Conservation (phyloP, 345 rosid species). For the Conringia planisiliqua region DNA sequence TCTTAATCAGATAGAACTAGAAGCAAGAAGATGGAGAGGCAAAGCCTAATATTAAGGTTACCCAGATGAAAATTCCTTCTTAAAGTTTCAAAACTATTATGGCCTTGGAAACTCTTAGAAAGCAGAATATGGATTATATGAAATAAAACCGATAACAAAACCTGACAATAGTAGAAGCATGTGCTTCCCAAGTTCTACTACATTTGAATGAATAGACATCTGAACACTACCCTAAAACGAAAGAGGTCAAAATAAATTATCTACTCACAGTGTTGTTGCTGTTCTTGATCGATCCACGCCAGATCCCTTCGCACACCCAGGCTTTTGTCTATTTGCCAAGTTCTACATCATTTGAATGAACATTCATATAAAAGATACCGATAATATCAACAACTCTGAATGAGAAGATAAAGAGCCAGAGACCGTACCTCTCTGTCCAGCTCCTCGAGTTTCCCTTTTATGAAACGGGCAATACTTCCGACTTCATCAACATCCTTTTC, state of each 20-base stretch:
- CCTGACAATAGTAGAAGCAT: not conserved
- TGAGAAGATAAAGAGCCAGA: slow-evolving; percentile 2
- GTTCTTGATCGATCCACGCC: slow-evolving; percentile 85
- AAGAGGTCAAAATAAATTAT: not conserved
- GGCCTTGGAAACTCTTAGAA: too few relatives aligned
- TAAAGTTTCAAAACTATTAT: too few relatives aligned
- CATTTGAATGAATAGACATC: not conserved
- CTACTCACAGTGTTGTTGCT: slow-evolving; percentile 69
- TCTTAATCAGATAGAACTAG: too few relatives aligned
- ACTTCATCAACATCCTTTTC: slow-evolving; percentile 93
- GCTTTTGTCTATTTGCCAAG: slow-evolving; percentile 76
- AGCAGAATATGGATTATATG: not conserved
- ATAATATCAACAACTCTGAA: not conserved
- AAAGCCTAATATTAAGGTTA: too few relatives aligned
- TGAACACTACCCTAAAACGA: not conserved
- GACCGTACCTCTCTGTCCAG: slow-evolving; percentile 64
- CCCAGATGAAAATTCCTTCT: too few relatives aligned
- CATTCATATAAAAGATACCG: not conserved
- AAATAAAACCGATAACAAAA: too few relatives aligned
- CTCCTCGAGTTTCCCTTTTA: slow-evolving; percentile 71
- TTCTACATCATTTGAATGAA: slow-evolving; percentile 45
- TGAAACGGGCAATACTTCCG: slow-evolving; percentile 73
- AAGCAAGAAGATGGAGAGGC: too few relatives aligned
- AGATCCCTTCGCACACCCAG: slow-evolving; percentile 89
- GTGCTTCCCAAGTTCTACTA: slow-evolving; percentile 74